Evolutionary conservation across 2,329 filamentous ascomycete species (phyloP), one percentile per base, ranked within the genome.

Genomic region (Lachnellula arida): DNA sequence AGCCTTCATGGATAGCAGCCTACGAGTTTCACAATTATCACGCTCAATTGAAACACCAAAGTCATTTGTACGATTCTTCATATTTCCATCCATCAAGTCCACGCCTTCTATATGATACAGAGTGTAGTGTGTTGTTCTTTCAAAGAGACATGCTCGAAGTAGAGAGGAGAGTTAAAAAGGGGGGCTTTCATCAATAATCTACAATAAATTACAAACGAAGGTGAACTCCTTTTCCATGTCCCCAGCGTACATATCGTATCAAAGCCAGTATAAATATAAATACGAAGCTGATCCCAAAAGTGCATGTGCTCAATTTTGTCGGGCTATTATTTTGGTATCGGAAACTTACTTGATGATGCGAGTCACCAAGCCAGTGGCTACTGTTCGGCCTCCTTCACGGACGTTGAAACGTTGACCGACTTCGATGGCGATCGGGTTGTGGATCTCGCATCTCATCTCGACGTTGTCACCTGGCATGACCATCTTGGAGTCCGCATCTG

Each of bases 401-500:
- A 99, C 86, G 81, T 97, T 99, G 84, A 99, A 94, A 69, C 94
- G 89, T 80, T 97, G 91, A 67, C 94, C 93, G 61, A 84, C 78
- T 79, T 99, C 94, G 62, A 97, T 77, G 58, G 93, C 93, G 69
- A 95, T 84, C 61, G 93, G 90, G 75, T 88, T 80, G 76, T 91
- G 84, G 71, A 96, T 86, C 68, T 87, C 84, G 73, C 91, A 88
- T 63, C 94, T 78, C 92, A 99, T 97, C 81, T 99, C 94, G 65
- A 96, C 85, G 76, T 99, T 99, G 83, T 99, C 94, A 74, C 94
- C 94, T 51, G 94, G 94, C 91, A 96, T 95, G 75, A 97, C 87
- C 79, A 91, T 88, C 81, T 90, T 92, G 74, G 77, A 78, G 62
- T 80, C 72, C 58, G 81, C 75, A 67, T 93, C 87, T 73, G 87